Base-by-base conservation (phyloP, 768 basidiomycete species). In the Lentinus tigrinus region DNA sequence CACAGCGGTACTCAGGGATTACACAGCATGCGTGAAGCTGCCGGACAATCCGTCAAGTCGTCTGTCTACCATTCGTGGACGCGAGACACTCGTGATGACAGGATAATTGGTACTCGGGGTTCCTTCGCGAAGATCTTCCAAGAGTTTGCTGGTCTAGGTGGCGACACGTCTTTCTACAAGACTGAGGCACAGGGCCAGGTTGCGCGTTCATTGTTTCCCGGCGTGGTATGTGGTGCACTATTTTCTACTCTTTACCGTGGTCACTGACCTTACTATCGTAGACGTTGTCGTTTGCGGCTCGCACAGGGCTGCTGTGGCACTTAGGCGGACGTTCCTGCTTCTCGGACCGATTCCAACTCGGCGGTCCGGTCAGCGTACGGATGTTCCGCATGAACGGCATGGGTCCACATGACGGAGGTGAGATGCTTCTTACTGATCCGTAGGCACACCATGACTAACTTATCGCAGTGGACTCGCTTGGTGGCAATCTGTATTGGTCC, bases 271-370 rank as follows among this genome's bases (percentile, higher is more conserved):
- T 37, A 40, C 38, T 39, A 9, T 47, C 10, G 19, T 19, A 95
- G 95, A 82, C 86, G 3, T 61, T 91, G 39, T 93, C 94, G 0
- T 74, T 96, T 14, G 82, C 89, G 3, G 85, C 85, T 2, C 79
- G 88, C 9, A 76, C 84, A 0, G 95, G 95, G 2, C 57, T 91
- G 24, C 73, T 98, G 11, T 83, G 83, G 68, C 82, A 86, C 47
- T 70, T 96, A 7, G 74, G 75, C 11, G 73, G 77, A 11, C 72
- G 77, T 13, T 78, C 82, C 7, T 79, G 85, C 23, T 89, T 92
- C 65, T 80, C 85, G 1, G 97, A 99, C 73, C 85, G 94, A 5
- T 94, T 94, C 71, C 95, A 96, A 63, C 80, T 98, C 0, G 97
- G 97, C 24, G 97, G 97, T 0, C 95, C 97, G 0, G 83, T 88